Conservation (phyloP, 345 rosid species). For the Cardiospermum halicacabum region DNA sequence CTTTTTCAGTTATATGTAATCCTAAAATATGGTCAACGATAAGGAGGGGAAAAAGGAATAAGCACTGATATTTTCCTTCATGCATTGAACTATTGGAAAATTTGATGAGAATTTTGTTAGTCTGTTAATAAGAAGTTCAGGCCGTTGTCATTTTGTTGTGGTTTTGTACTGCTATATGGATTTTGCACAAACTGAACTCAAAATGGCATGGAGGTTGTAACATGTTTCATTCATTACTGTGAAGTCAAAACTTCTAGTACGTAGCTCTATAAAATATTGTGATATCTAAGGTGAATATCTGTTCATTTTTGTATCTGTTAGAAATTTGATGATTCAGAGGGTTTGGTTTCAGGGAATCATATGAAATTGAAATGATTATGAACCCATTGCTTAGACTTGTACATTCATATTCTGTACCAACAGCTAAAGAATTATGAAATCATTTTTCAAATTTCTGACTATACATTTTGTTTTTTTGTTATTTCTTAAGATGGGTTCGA, state of each 20-base stretch:
- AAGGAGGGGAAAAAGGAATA: not conserved
- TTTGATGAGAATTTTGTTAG: not conserved
- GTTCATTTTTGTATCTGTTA: not conserved
- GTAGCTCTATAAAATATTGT: not conserved
- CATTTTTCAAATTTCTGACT: not conserved
- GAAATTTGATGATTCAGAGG: not conserved
- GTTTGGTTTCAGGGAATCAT: not conserved
- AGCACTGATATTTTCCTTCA: not conserved
- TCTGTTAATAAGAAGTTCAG: too few species aligned
- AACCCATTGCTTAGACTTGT: not conserved
- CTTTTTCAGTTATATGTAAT: not conserved
- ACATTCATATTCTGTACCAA: constrained; percentile 4
- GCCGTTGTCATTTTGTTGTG: constrained; percentile 1
- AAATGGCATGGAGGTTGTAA: not conserved
- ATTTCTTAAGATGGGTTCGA: constrained; percentile 75
- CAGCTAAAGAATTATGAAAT: constrained; percentile 1
- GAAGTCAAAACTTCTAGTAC: not conserved
- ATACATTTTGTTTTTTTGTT: constrained; percentile 2
- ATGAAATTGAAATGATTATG: not conserved
- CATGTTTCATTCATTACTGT: not conserved
- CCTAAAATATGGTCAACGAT: not conserved
- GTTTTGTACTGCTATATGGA: not conserved
- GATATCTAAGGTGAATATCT: not conserved
- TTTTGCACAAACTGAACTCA: not conserved
- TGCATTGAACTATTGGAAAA: not conserved